A percentile compares a stretch with the other conserved stretches of the same genome.
These are phyloP conservation scores for Thelonectria rubi DNA, from an alignment of 2,329 filamentous ascomycete species.

Conservation along the genomic window DNA sequence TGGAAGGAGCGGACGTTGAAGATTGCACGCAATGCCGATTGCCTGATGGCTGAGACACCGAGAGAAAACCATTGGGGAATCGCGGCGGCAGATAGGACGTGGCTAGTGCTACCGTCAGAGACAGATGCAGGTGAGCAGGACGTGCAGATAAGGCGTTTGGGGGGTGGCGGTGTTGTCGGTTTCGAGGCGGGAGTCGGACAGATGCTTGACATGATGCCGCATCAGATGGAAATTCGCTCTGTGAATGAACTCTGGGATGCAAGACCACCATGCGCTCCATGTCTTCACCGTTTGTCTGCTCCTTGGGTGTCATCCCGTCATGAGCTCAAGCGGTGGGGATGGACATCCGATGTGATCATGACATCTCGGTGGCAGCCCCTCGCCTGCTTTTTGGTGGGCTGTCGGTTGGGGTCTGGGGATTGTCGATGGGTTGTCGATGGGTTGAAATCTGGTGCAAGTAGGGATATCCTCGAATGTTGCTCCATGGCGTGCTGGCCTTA, in stretches of 20 bases:
- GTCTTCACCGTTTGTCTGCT: too few species aligned
- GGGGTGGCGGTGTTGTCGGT: conserved; percentile 2
- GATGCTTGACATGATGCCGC: too few species aligned
- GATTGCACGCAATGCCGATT: background rate
- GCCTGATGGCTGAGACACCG: background rate
- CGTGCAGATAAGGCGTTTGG: conserved; percentile 3
- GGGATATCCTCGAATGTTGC: background rate
- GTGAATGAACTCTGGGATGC: background rate
- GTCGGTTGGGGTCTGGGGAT: background rate
- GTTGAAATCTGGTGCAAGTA: background rate
- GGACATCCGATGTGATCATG: conserved; percentile 8
- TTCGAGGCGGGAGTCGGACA: background rate
- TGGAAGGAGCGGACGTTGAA: background rate
- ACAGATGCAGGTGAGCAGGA: too few species aligned
- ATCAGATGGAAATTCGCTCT: too few species aligned
- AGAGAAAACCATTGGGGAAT: background rate
- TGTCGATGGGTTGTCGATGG: too few species aligned
- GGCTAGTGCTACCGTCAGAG: conserved; percentile 1
- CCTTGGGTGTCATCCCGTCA: background rate
- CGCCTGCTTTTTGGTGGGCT: background rate
- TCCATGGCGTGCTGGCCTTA: background rate
- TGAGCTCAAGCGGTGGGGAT: background rate
- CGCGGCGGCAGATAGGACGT: background rate
- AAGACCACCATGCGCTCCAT: background rate
- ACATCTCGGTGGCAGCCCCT: conserved; percentile 5